phyloP scores from a whole-genome alignment of 1,139 yeast genomes.

The Meyerozyma sp. region DNA sequence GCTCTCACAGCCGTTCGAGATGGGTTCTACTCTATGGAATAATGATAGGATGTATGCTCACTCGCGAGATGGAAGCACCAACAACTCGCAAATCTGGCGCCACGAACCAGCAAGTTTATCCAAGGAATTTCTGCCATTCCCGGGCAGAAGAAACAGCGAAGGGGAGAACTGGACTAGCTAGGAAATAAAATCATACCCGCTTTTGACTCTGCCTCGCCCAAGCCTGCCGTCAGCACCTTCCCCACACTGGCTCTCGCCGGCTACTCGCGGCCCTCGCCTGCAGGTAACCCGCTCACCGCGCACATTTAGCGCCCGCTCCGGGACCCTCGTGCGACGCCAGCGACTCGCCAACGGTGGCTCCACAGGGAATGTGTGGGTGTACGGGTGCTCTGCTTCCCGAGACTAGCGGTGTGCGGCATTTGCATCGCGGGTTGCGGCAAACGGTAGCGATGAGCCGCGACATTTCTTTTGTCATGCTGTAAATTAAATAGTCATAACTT shows the following conservation, averaged over 20 bases:
- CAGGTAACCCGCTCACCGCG: not conserved
- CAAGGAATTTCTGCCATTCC: not conserved
- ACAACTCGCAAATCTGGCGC: constrained; percentile 1
- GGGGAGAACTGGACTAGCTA: not conserved
- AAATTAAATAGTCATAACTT: not conserved
- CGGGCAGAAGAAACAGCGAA: not conserved
- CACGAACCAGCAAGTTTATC: not conserved
- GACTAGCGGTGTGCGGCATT: not conserved
- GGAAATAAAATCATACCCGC: not conserved
- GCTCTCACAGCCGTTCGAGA: not conserved
- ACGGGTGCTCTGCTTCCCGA: not conserved
- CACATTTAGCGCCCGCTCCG: not conserved
- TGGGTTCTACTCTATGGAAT: constrained; percentile 7
- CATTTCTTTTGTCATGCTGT: constrained; percentile 1
- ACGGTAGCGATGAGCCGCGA: constrained; percentile 1
- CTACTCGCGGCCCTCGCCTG: not conserved
- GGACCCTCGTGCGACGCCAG: too few species aligned
- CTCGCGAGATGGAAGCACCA: not conserved
- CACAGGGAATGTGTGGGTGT: not conserved
- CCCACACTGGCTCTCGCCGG: not conserved
- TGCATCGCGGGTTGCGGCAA: not conserved
- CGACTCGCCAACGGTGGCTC: too few species aligned
- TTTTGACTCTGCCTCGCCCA: not conserved
- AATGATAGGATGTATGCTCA: constrained; percentile 1
- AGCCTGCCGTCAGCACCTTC: not conserved